Percentiles rank a stretch among this genome's conserved stretches.
Evolutionary conservation across 1,139 yeast species (phyloP).

Genomic region (Eremothecium sinecaudum): DNA sequence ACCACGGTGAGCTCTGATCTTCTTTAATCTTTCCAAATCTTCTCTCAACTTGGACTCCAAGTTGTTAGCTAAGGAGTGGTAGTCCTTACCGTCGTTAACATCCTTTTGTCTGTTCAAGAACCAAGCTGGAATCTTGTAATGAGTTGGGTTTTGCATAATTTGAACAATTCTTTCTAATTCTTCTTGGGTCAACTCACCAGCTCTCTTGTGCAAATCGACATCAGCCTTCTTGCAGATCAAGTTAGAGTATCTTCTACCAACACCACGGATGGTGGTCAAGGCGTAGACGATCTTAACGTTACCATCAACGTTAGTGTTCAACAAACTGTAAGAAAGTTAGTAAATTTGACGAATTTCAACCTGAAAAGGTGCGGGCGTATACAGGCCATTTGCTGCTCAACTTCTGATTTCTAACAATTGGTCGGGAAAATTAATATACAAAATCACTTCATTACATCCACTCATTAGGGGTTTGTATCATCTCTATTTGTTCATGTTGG

Average conservation of each 20-base stretch:
- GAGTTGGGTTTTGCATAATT: constrained; percentile 99
- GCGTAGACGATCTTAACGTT: constrained; percentile 99
- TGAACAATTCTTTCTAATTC: constrained; percentile 99
- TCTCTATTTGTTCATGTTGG: too few species aligned
- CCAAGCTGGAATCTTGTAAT: constrained; percentile 99
- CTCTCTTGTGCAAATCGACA: constrained; percentile 96
- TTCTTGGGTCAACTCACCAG: constrained; percentile 99
- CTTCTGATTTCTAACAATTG: too few species aligned
- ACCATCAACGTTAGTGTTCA: constrained; percentile 99
- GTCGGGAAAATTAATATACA: too few species aligned
- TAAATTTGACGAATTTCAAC: too few species aligned
- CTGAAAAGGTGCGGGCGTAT: too few species aligned
- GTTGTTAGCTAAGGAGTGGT: constrained; percentile 98
- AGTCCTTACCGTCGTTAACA: constrained; percentile 96
- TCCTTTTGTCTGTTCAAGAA: constrained; percentile 99
- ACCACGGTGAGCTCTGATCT: constrained; percentile 99
- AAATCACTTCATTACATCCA: too few species aligned
- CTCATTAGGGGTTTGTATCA: too few species aligned
- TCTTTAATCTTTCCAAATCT: constrained; percentile 99
- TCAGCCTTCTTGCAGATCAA: constrained; percentile 99
- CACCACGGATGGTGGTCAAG: constrained; percentile 99
- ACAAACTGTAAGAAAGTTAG: constrained; percentile 55
- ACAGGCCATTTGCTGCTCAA: too few species aligned
- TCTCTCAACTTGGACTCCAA: constrained; percentile 99
- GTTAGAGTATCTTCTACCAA: constrained; percentile 99